Conservation (phyloP, 2,329 filamentous ascomycete genomes). For the Hypoxylon rubiginosum region DNA sequence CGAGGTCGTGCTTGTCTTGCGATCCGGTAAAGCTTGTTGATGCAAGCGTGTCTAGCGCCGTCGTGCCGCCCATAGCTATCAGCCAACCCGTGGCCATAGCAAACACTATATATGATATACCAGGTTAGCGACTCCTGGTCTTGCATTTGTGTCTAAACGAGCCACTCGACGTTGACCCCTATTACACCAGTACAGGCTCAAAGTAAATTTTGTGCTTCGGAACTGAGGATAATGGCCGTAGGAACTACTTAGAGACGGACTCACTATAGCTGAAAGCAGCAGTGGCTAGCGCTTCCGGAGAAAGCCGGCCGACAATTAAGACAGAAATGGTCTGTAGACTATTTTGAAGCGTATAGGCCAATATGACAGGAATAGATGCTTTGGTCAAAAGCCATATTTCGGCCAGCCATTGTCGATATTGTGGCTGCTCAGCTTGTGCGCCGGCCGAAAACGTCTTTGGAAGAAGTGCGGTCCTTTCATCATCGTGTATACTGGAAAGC, state of each 20-base stretch:
- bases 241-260: slow-evolving; percentile 1
- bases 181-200: not conserved
- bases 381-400: slow-evolving; percentile 79
- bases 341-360: slow-evolving; percentile 89
- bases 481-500: slow-evolving; percentile 23
- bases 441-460: slow-evolving; percentile 34
- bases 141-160: not conserved
- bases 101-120: slow-evolving; percentile 69
- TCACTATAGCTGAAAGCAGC: slow-evolving; percentile 84
- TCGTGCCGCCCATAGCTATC: slow-evolving; percentile 86
- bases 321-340: slow-evolving; percentile 87
- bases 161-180: not conserved
- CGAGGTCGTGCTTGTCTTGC: slow-evolving; percentile 81
- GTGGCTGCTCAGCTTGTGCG: not conserved
- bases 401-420: slow-evolving; percentile 54
- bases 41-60: slow-evolving; percentile 86
- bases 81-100: slow-evolving; percentile 91
- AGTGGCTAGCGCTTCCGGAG: slow-evolving; percentile 82
- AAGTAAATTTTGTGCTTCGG: not conserved
- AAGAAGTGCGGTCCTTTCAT: slow-evolving; percentile 44
- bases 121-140: slow-evolving; percentile 9
- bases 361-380: slow-evolving; percentile 80
- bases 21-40: slow-evolving; percentile 87
- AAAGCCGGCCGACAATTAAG: slow-evolving; percentile 82
- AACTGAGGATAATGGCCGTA: not conserved